Base-by-base conservation (phyloP, 1,139 yeast species). In the Wickerhamomyces sp. region DNA sequence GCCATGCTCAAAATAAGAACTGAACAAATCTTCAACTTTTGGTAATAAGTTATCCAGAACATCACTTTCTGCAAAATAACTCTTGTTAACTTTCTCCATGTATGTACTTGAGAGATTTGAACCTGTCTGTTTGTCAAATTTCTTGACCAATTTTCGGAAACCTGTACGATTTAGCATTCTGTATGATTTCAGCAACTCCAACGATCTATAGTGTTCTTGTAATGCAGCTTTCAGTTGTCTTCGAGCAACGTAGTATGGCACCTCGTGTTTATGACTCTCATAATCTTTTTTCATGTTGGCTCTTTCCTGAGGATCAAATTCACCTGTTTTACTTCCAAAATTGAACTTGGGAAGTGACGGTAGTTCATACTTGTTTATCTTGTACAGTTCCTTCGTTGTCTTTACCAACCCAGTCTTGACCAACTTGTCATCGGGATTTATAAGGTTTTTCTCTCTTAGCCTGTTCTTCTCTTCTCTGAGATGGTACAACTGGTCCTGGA, bases 101-200 rank as follows among this genome's bases (percentile, higher is more conserved):
- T 80, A 88, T 3, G 56, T 49, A 1, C 64, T 60, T 20, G 79
- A 66, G 15, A 78, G 61, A 2, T 64, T 48, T 5, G 77, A 68
- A 14, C 64, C 58, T 14, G 82, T 70, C 4, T 81, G 67, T 51
- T 91, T 91, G 60, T 91, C 98, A 54, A 75, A 88, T 58, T 91
- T 91, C 54, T 91, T 91, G 37, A 88, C 70, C 52, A 91, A 79
- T 52, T 91, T 91, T 38, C 96, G 72, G 50, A 89, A 78, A 0
- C 94, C 98, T 0, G 95, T 88, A 24, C 88, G 70, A 58, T 91
- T 91, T 47, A 89, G 60, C 29, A 79, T 69, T 44, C 86, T 70
- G 55, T 78, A 91, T 1, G 93, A 83, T 47, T 79, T 78, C 36
- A 91, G 66, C 30, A 91, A 66, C 44, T 89, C 88, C 41, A 91